Conservation (phyloP, 2,329 filamentous ascomycete species). For the Ophiostoma ulmi region DNA sequence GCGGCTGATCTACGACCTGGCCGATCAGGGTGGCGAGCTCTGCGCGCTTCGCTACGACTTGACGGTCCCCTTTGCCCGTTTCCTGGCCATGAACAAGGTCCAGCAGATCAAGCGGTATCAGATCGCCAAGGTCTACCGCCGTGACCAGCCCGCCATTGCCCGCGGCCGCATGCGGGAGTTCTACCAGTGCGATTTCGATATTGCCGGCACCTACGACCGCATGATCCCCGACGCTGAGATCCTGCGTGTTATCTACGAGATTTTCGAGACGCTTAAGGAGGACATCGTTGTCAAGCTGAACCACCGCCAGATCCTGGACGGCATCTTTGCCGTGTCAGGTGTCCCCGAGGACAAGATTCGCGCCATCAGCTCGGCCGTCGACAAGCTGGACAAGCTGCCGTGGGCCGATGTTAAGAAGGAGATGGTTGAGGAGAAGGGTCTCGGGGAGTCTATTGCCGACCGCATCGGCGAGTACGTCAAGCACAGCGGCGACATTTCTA, state of each 20-base stretch:
- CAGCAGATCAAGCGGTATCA: conserved; percentile 90
- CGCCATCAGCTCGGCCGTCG: conserved; percentile 84
- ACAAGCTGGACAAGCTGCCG: conserved; percentile 88
- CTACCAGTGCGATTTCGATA: conserved; percentile 96
- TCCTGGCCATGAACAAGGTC: conserved; percentile 85
- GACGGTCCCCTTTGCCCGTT: conserved; percentile 64
- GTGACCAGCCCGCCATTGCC: conserved; percentile 58
- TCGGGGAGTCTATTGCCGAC: conserved; percentile 71
- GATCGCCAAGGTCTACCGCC: conserved; percentile 80
- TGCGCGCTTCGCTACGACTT: conserved; percentile 77
- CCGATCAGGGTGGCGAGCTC: conserved; percentile 77
- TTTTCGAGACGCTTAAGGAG: conserved; percentile 67
- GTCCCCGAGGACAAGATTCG: conserved; percentile 83
- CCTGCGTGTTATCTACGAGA: conserved; percentile 74
- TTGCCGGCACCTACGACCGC: conserved; percentile 78
- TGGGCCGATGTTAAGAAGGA: conserved; percentile 88
- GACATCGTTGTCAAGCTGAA: conserved; percentile 89
- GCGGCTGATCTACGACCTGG: conserved; percentile 66
- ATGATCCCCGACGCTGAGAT: conserved; percentile 94
- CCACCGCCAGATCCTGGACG: conserved; percentile 89
- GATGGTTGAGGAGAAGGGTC: conserved; percentile 88
- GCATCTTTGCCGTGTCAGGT: conserved; percentile 84
- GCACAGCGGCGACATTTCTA: conserved; percentile 32
- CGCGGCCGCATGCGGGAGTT: conserved; percentile 94
- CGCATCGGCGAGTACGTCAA: conserved; percentile 78